Base-by-base conservation (phyloP, 768 basidiomycete species). In the Melanogaster broomeanus region DNA sequence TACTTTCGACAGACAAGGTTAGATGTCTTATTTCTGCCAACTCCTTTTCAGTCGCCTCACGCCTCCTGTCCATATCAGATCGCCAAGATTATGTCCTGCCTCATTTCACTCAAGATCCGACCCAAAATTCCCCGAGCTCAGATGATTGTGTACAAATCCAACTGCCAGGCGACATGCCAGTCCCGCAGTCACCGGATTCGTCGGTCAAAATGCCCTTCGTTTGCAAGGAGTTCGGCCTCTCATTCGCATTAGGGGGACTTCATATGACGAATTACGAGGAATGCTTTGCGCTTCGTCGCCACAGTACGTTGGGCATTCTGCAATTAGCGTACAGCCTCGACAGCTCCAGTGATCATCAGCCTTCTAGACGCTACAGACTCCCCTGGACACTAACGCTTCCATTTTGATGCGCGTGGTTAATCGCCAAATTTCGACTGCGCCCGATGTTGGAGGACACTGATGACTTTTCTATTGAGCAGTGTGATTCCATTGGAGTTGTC, bases 401-500 rank as follows among this genome's bases (percentile, higher is more conserved):
- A 68, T 68, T 68, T 42, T 68, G 67, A 68, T 68, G 69, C 69
- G 67, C 67, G 69, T 68, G 67, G 67, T 64, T 42, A 43, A 51
- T 62, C 54, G 56, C 67, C 64, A 63, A 63, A 66, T 65, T 40
- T 48, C 51, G 44, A 63, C 65, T 68, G 52, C 64, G 66, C 48
- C 63, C 61, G 66, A 65, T 67, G 49, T 55, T 37, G 33, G 61
- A 59, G 44, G 45, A 51, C 44, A 30, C 34, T 43, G 52, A 53
- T 62, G 45, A 37, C 25, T 42, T 45, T 54, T 58, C 49, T 51
- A 54, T 63, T 48, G 58, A 44, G 27, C 37, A 44, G 24, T 44
- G 35, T 22, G 54, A 57, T 55, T 49, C 42, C 2, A 28, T 52
- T 38, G 41, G 56, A 38, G 2, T 38, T 9, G 12, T 13, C 13